Conservation (phyloP, 2,329 filamentous ascomycete species). For the Alternaria metachromatica region DNA sequence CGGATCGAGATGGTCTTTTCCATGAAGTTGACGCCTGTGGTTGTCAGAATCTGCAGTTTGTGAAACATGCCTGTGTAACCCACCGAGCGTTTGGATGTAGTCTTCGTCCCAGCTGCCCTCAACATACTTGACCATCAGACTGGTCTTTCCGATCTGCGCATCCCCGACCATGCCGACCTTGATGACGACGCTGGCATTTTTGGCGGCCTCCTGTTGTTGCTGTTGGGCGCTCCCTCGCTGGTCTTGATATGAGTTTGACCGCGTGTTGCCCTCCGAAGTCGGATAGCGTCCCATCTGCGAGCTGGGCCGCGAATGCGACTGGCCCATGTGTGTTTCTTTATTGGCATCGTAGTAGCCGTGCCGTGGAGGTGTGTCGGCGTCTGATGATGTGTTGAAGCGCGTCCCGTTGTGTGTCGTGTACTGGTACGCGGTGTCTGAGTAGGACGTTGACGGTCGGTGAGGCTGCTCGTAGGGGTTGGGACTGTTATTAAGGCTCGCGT, state of each 20-base stretch:
- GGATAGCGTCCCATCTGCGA: constrained; percentile 59
- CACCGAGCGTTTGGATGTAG: constrained; percentile 95
- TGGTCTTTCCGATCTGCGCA: constrained; percentile 98
- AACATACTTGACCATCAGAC: constrained; percentile 99
- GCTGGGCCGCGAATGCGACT: constrained; percentile 54
- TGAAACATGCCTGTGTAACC: constrained; percentile 22
- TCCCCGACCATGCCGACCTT: constrained; percentile 99
- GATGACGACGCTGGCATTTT: constrained; percentile 80
- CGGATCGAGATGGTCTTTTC: constrained; percentile 99
- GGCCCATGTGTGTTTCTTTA: constrained; percentile 46
- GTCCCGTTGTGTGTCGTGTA: constrained; percentile 46
- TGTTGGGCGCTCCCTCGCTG: constrained; percentile 53
- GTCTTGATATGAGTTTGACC: constrained; percentile 56
- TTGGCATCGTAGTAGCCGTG: constrained; percentile 41
- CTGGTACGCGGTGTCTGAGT: constrained; percentile 58
- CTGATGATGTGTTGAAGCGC: constrained; percentile 55
- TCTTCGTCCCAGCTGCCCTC: constrained; percentile 99
- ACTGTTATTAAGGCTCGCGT: constrained; percentile 28
- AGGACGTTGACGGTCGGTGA: constrained; percentile 60
- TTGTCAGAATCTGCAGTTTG: constrained; percentile 20
- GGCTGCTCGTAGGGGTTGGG: constrained; percentile 50
- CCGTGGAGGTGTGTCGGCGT: constrained; percentile 54
- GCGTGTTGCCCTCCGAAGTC: constrained; percentile 50
- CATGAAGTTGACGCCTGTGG: constrained; percentile 96
- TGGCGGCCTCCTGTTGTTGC: constrained; percentile 44